Conservation (phyloP, 2,329 filamentous ascomycete species). For the Ophiocordyceps polyrhachis-furcata region DNA sequence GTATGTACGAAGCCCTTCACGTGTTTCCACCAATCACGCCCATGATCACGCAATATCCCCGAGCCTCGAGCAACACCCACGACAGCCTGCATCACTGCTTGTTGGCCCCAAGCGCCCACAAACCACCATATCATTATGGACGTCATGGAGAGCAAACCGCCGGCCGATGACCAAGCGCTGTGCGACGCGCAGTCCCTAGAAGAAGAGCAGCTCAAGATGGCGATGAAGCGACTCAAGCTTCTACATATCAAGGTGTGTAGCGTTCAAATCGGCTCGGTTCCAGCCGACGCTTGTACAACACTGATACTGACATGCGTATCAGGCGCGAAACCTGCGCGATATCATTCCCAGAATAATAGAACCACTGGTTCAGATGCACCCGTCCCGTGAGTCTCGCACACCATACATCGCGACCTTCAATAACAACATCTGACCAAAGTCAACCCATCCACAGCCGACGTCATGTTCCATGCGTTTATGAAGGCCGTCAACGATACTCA, state of each 20-base stretch:
- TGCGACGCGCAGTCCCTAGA: slow-evolving; percentile 18
- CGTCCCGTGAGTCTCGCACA: slow-evolving; percentile 25
- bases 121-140: background rate
- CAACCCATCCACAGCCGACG: slow-evolving; percentile 23
- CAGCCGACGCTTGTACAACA: background rate
- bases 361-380: slow-evolving; percentile 28
- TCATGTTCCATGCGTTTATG: slow-evolving; percentile 26
- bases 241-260: slow-evolving; percentile 32
- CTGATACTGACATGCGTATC: background rate
- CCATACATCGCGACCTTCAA: background rate
- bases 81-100: background rate
- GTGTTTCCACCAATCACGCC: background rate
- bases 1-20: no score
- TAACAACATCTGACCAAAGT: slow-evolving; percentile 1
- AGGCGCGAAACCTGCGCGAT: slow-evolving; percentile 17
- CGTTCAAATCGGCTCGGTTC: background rate
- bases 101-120: no score
- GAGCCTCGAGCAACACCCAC: no score
- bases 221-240: slow-evolving; percentile 30
- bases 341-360: slow-evolving; percentile 22
- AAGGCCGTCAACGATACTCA: slow-evolving; percentile 27
- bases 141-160: slow-evolving; percentile 2
- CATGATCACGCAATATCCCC: no score
- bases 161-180: background rate
- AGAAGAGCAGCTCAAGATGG: slow-evolving; percentile 29